Evolutionary conservation across 2,329 filamentous ascomycete genomes (phyloP), one percentile per base, ranked within the genome.

Genomic region (Aspergillus phoenicis): DNA sequence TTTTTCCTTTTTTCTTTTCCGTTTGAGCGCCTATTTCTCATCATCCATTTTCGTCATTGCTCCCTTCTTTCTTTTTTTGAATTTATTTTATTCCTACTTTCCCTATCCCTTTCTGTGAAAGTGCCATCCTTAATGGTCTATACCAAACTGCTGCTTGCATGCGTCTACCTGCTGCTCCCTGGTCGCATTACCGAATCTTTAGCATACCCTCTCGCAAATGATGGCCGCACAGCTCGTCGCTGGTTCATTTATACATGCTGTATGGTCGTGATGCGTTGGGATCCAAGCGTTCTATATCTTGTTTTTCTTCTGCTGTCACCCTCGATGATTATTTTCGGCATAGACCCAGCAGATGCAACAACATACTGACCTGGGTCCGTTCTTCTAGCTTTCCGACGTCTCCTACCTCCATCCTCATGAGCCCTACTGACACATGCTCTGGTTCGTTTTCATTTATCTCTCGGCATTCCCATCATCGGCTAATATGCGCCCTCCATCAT

Each of bases 351-450:
- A 52, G 41, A 62, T 57, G 30, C 33, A 43, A 41, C 33, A 43
- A 41, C 59, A 56, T 43, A 54, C 64, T 69, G 55, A 68, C 63
- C 43, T 43, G 52, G 58, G 45, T 64, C 60, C 59, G 59, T 68
- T 65, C 67, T 69, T 72, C 65, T 75, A 85, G 83, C 72, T 86
- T 83, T 73, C 78, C 81, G 63, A 69, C 79, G 64, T 77, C 77
- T 62, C 74, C 80, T 70, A 78, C 80, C 33, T 36, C 33, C 66
- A 80, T 84, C 68, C 81, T 84, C 62, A 76, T 80, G 73, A 80
- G 76, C 66, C 77, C 79, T 56, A 70, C 77, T 57, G 84, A 86
- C 75, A 84, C 84, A 62, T 83, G 81, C 59, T 82, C 81, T 59
- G 84, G 83, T 70, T 85, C 81, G 65, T 81, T 80, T 68, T 13